phyloP scores from a whole-genome alignment of 2,329 filamentous ascomycete species.

The Pseudomassariella vexata region DNA sequence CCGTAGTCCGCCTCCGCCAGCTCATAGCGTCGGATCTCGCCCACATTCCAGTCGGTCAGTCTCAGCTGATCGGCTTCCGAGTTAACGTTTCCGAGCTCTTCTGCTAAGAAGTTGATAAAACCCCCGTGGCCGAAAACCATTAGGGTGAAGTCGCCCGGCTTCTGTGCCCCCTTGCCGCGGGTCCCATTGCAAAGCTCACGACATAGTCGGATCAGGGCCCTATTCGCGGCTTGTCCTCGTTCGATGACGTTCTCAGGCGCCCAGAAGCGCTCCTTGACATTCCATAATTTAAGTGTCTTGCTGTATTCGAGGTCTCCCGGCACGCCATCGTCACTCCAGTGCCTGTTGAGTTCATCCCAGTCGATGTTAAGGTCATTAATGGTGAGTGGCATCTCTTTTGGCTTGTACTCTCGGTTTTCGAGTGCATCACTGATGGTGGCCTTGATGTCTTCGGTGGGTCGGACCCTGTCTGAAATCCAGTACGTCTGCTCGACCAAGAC shows the following conservation, averaged over 20 bases:
- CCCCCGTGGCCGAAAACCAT: conserved; percentile 8
- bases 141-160: background rate
- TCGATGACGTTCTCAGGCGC: conserved; percentile 1
- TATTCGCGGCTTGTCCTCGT: background rate
- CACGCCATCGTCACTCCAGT: background rate
- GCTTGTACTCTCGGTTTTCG: background rate
- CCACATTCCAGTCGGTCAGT: conserved; percentile 10
- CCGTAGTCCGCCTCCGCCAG: background rate
- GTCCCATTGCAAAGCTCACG: background rate
- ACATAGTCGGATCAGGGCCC: conserved; percentile 1
- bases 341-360: background rate
- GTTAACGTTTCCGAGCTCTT: conserved; percentile 1
- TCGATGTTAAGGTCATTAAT: conserved; percentile 3
- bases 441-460: background rate
- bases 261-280: conserved; percentile 3
- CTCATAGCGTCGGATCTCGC: conserved; percentile 8
- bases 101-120: conserved; percentile 7
- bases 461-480: conserved; percentile 8
- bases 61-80: conserved; percentile 4
- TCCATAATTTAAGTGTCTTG: background rate
- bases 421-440: background rate
- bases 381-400: background rate
- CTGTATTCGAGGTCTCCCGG: background rate
- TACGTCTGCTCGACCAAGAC: conserved; percentile 7
- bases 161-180: background rate